These are phyloP conservation scores for Metschnikowia orientalis DNA, from an alignment of 805 yeast species.

Conservation along the genomic window DNA sequence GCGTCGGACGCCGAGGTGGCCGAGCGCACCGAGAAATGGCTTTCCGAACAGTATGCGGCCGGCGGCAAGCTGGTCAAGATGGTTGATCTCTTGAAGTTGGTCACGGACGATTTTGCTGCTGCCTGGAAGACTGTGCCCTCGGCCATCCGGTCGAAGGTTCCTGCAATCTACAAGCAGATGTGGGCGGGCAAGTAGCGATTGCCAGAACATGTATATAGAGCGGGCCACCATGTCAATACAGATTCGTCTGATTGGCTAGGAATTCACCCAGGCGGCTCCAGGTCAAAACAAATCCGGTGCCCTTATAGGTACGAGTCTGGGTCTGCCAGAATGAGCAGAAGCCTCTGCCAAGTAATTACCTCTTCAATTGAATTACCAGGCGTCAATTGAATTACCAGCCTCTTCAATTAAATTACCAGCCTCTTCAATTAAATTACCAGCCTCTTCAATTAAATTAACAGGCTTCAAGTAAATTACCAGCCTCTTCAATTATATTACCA, in stretches of 20 bases:
- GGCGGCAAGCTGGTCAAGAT: constrained; percentile 5
- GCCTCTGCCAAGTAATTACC: no score
- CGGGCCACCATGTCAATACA: no score
- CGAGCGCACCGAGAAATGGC: constrained; percentile 25
- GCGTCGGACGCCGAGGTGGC: constrained; percentile 42
- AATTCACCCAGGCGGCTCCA: no score
- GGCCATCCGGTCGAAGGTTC: constrained; percentile 18
- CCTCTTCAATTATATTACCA: no score
- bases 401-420: no score
- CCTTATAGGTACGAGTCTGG: no score
- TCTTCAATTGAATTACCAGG: no score
- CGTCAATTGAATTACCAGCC: no score
- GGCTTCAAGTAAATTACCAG: neutral
- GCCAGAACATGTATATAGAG: constrained; percentile 6
- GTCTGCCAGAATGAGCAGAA: no score
- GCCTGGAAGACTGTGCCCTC: constrained; percentile 20
- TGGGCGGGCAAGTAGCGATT: constrained; percentile 11
- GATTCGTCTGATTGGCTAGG: no score
- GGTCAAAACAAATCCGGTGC: no score
- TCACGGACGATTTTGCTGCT: constrained; percentile 17
- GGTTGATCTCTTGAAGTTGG: constrained; percentile 11
- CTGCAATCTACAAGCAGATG: constrained; percentile 17
- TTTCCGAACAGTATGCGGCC: constrained; percentile 8
- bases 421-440: no score
- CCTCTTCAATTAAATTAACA: neutral